Base-by-base conservation (phyloP, 306 rosid species). In the Argentina anserina region DNA sequence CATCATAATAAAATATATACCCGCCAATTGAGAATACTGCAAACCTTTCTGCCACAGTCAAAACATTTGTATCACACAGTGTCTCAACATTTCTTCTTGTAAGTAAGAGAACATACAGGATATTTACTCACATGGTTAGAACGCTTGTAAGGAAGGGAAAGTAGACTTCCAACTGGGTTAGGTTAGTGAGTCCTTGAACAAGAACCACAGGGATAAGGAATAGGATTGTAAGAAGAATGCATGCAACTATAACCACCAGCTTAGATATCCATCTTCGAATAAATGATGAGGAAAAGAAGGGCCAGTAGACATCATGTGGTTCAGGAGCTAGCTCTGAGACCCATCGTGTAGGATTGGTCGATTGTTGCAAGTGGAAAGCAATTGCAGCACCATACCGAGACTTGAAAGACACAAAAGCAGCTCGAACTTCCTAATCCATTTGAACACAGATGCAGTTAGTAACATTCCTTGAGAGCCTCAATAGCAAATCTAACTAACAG, bases 261-360 rank as follows among this genome's bases (percentile, higher is more conserved):
- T 88, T 94, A 34, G 90, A 94, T 53, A 91, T 87, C 99, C 99
- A 94, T 88, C 90, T 83, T 84, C 79, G 80, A 67, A 90, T 72
- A 81, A 94, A 91, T 13, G 99, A 83, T 64, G 91, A 83, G 14
- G 95, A 87, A 79, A 94, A 94, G 88, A 88, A 89, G 45, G 99
- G 97, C 99, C 99, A 94, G 75, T 89, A 91, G 68, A 94, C 97
- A 79, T 94, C 97, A 17, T 41, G 78, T 21, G 97, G 96, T 80
- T 86, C 97, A 34, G 99, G 99, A 83, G 99, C 99, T 69, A 52
- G 81, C 81, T 94, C 97, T 53, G 97, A 79, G 71, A 77, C 76
- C 99, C 97, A 94, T 7, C 82, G 84, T 41, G 88, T 85, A 71
- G 99, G 99, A 85, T 94, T 86, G 58, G 70, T 84, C 13, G 99